These are phyloP conservation scores for Suhomyces chickasaworum DNA, from an alignment of 1,139 yeast genomes.

Conservation along the genomic window DNA sequence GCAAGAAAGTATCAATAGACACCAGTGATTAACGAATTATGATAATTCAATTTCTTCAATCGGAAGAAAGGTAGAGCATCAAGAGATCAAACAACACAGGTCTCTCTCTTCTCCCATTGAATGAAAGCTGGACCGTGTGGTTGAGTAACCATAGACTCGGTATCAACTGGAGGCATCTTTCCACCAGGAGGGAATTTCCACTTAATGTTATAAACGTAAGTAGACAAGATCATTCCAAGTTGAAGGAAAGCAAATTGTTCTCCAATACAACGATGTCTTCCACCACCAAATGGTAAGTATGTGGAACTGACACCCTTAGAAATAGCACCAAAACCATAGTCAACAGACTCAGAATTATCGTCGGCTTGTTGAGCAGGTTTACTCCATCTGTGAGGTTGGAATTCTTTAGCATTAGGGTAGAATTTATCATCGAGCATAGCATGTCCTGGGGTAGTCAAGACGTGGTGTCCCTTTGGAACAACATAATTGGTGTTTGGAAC, in stretches of 20 bases:
- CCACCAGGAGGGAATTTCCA: constrained; percentile 67
- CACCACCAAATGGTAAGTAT: constrained; percentile 97
- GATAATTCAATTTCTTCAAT: not conserved
- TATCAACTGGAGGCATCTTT: constrained; percentile 76
- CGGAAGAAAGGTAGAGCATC: not conserved
- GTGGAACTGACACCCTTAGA: constrained; percentile 96
- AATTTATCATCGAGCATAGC: constrained; percentile 74
- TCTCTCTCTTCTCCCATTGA: constrained; percentile 67
- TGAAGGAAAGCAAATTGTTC: constrained; percentile 97
- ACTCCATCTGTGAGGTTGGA: constrained; percentile 92
- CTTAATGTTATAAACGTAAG: constrained; percentile 72
- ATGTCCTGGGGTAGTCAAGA: constrained; percentile 92
- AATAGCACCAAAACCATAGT: constrained; percentile 94
- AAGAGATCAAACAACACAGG: constrained; percentile 19
- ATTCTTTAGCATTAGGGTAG: constrained; percentile 72
- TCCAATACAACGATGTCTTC: constrained; percentile 99
- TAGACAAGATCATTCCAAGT: constrained; percentile 80
- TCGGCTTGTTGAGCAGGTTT: constrained; percentile 19
- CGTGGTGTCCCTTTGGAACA: constrained; percentile 88
- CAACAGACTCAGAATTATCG: constrained; percentile 55
- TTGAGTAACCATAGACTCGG: constrained; percentile 90
- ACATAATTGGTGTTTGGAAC: constrained; percentile 81
- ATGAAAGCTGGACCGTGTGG: constrained; percentile 80
- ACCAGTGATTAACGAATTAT: not conserved
- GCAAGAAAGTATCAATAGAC: not conserved